Evolutionary conservation across 2,329 filamentous ascomycete genomes (phyloP).

Genomic region (Fonsecaea pedrosoi): DNA sequence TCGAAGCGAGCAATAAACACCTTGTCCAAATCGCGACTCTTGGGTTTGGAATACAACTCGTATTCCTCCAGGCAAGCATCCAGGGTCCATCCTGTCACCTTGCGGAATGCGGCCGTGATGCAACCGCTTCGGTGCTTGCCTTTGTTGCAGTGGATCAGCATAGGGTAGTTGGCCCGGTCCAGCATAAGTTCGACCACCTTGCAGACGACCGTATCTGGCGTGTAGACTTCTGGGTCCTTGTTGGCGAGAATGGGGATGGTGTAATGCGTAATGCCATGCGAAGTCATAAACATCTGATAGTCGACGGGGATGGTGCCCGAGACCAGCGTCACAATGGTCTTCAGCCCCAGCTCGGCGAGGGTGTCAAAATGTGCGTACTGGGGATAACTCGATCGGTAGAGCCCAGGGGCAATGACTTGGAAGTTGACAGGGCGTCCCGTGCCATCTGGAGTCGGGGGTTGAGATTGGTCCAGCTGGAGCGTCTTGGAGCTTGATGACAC

Average conservation of each 20-base stretch:
- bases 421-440: constrained; percentile 71
- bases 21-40: constrained; percentile 51
- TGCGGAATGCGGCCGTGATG: constrained; percentile 80
- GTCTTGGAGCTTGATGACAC: constrained; percentile 28
- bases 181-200: constrained; percentile 74
- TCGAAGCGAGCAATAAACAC: constrained; percentile 40
- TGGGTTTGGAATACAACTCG: constrained; percentile 62
- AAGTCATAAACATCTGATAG: constrained; percentile 66
- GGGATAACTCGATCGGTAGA: constrained; percentile 86
- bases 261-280: constrained; percentile 72
- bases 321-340: constrained; percentile 72
- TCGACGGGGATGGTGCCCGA: constrained; percentile 55
- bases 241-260: constrained; percentile 85
- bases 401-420: constrained; percentile 72
- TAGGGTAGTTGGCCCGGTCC: constrained; percentile 74
- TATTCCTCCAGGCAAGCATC: constrained; percentile 75
- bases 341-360: constrained; percentile 71
- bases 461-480: constrained; percentile 39
- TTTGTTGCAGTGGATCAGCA: constrained; percentile 92
- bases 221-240: constrained; percentile 72
- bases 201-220: constrained; percentile 71
- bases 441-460: constrained; percentile 45
- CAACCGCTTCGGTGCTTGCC: constrained; percentile 93
- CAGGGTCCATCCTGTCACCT: constrained; percentile 71
- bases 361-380: constrained; percentile 72